Conservation (phyloP, 371 early-diverging fungal genomes). For the Syncephalis plumigaleata region DNA sequence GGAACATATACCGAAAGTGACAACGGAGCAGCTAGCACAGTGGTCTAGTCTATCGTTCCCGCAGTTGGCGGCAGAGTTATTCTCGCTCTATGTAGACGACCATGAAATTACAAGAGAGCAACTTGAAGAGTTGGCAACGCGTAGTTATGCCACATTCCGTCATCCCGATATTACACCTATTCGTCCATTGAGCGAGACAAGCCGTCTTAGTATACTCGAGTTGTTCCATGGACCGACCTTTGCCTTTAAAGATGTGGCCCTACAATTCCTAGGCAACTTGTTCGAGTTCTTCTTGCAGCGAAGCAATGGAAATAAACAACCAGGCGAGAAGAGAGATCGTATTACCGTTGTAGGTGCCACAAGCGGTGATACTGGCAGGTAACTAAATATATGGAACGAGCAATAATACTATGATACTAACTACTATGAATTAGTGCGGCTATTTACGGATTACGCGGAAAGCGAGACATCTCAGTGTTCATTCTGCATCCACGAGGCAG, state of each 20-base stretch:
- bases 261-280: conserved; percentile 91
- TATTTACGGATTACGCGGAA: conserved; percentile 89
- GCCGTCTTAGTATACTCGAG: conserved; percentile 58
- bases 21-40: conserved; percentile 16
- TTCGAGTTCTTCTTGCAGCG: conserved; percentile 91
- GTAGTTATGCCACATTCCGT: conserved; percentile 69
- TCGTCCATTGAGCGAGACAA: conserved; percentile 4
- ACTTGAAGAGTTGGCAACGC: conserved; percentile 38
- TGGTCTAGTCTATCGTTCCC: conserved; percentile 65
- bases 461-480: conserved; percentile 80
- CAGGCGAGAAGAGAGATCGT: conserved; percentile 17
- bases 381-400: conserved; percentile 5
- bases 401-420: conserved; percentile 1
- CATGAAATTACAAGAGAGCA: conserved; percentile 62
- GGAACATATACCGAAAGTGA: conserved; percentile 49
- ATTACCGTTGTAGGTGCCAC: conserved; percentile 93
- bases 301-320: conserved; percentile 31
- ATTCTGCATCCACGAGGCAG: conserved; percentile 84
- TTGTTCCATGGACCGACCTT: conserved; percentile 95
- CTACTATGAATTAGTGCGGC: conserved; percentile 56
- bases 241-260: conserved; percentile 95
- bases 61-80: conserved; percentile 65
- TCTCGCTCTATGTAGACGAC: conserved; percentile 62
- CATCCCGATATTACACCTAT: conserved; percentile 64
- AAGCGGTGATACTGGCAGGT: conserved; percentile 92